Base-by-base conservation (phyloP, 805 yeast species). In the Metschnikowia sp. region DNA sequence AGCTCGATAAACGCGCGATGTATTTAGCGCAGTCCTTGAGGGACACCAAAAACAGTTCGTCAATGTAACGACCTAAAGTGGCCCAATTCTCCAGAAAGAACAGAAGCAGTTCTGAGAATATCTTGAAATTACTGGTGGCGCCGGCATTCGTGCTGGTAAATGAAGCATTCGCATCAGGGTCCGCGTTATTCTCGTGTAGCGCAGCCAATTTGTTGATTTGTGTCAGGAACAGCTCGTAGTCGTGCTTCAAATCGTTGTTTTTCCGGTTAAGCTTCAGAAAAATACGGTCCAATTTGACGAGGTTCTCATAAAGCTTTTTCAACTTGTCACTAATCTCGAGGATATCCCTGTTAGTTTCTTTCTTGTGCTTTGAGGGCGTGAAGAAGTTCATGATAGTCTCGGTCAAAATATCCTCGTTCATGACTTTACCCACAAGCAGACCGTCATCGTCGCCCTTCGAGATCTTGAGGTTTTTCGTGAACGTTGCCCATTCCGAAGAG, bases 311-410 rank as follows among this genome's bases (percentile, higher is more conserved):
- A 46, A 92, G 70, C 63, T 88, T 88, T 56, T 86, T 88, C 18
- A 91, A 79, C 53, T 86, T 81, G 57, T 89, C 96, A 54, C 81
- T 82, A 36, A 92, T 89, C 54, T 71, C 77, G 51, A 73, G 60
- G 18, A 73, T 73, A 34, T 73, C 78, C 55, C 86, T 94, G 42
- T 84, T 75, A 56, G 92, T 88, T 59, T 88, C 97, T 39, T 85
- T 81, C 51, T 79, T 81, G 55, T 78, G 78, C 55, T 73, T 73
- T 12, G 74, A 64, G 41, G 88, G 84, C 47, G 92, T 85, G 60
- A 92, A 88, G n/a, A 96, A 96, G 61, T 92, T 92, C 85, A 92
- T 86, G 37, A 94, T 82, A 3, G 87, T 84, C 61, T 92, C 99
- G 0, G 96, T 83, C n/a, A 92, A 76, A 11, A 88, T 82, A 42